phyloP scores from a whole-genome alignment of 202 grass and related monocot species.

The Zoysia matrella region DNA sequence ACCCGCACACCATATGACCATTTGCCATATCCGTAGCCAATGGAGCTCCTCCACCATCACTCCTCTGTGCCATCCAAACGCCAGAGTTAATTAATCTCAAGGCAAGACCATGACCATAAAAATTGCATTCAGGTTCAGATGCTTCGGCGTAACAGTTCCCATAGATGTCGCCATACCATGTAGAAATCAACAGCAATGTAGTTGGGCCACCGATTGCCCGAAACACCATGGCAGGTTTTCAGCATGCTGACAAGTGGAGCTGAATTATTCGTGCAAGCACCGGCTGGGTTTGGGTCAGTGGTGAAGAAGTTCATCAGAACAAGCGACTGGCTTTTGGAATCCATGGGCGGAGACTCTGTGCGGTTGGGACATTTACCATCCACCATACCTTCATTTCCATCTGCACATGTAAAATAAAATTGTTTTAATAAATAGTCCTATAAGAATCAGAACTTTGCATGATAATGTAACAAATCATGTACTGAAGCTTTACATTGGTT shows the following conservation, averaged over 20 bases:
- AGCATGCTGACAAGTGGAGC: slow-evolving; percentile 82
- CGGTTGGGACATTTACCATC: slow-evolving; percentile 69
- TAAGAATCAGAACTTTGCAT: not conserved
- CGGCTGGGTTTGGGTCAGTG: slow-evolving; percentile 42
- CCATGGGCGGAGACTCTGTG: slow-evolving; percentile 72
- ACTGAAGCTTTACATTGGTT: slow-evolving; percentile 65
- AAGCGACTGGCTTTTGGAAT: slow-evolving; percentile 71
- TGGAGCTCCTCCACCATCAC: slow-evolving; percentile 81
- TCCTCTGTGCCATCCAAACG: slow-evolving; percentile 55
- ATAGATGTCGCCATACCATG: slow-evolving; percentile 54
- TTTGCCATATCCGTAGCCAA: slow-evolving; percentile 76
- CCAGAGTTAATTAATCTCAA: not conserved
- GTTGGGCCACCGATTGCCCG: slow-evolving; percentile 84
- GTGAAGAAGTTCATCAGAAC: slow-evolving; percentile 96
- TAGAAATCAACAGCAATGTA: slow-evolving; percentile 93
- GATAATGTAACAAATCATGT: not conserved
- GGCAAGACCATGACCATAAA: not conserved
- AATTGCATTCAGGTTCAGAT: not conserved
- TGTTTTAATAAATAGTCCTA: slow-evolving; percentile 1
- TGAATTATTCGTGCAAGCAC: slow-evolving; percentile 76
- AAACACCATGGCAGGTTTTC: slow-evolving; percentile 71
- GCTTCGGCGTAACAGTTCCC: not conserved
- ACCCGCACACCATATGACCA: slow-evolving; percentile 85
- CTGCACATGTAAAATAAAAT: slow-evolving; percentile 46
- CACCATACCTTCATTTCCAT: slow-evolving; percentile 73